Evolutionary conservation across 2,329 filamentous ascomycete species (phyloP).

Genomic region (Trichophyton schoenleinii): DNA sequence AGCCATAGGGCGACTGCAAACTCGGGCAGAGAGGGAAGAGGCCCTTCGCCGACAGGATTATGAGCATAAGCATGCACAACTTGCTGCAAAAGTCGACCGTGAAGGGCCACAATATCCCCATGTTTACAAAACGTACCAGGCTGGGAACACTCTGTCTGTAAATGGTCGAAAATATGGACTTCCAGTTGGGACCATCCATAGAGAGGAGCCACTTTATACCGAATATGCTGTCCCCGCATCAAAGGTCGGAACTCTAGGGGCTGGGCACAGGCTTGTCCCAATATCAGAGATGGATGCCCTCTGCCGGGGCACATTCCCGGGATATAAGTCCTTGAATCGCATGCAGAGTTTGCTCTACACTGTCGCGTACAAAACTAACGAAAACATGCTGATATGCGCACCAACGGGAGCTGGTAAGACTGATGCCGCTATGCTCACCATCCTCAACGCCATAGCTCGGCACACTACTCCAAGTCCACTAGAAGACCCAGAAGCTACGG

Average conservation of each 20-base stretch:
- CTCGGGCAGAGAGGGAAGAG: constrained; percentile 64
- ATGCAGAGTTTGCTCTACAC: constrained; percentile 98
- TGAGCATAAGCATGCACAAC: constrained; percentile 64
- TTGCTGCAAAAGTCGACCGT: constrained; percentile 59
- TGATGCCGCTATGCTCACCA: constrained; percentile 92
- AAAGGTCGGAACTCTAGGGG: constrained; percentile 60
- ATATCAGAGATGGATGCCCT: constrained; percentile 79
- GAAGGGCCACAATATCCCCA: constrained; percentile 75
- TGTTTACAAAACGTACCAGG: constrained; percentile 72
- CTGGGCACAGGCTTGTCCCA: constrained; percentile 60
- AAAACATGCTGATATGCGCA: constrained; percentile 98
- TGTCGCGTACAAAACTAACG: constrained; percentile 86
- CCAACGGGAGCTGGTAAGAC: constrained; percentile 98
- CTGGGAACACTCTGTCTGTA: constrained; percentile 72
- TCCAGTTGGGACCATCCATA: constrained; percentile 59
- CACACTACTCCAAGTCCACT: constrained; percentile 70
- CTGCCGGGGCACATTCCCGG: constrained; percentile 81
- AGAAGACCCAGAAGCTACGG: constrained; percentile 57
- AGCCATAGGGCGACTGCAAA: constrained; percentile 50
- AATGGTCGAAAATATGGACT: constrained; percentile 72
- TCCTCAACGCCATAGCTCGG: constrained; percentile 79
- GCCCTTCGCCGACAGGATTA: constrained; percentile 62
- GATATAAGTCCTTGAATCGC: constrained; percentile 84
- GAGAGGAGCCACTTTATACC: constrained; percentile 68
- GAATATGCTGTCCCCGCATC: constrained; percentile 79